Base-by-base conservation (phyloP, 2,329 filamentous ascomycete genomes). In the Sarocladium oryzae region DNA sequence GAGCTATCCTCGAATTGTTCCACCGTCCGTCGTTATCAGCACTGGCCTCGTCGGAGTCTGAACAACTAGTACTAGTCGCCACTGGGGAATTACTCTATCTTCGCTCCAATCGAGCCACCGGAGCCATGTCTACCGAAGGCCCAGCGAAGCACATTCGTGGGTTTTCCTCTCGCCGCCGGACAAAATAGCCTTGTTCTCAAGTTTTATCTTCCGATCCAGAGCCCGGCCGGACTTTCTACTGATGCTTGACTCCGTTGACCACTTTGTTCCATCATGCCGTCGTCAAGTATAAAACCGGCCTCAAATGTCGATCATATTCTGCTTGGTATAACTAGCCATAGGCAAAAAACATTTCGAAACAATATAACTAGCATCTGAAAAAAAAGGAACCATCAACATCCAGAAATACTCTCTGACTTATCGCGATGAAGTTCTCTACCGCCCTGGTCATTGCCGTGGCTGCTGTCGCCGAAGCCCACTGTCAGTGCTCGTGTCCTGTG, bases 381-480 rank as follows among this genome's bases (percentile, higher is more conserved):
- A n/a, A n/a, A n/a, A n/a, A n/a, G n/a, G n/a, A n/a, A n/a, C n/a
- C n/a, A n/a, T n/a, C n/a, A n/a, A n/a, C n/a, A n/a, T n/a, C n/a
- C n/a, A n/a, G n/a, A n/a, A n/a, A n/a, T n/a, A n/a, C n/a, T n/a
- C n/a, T n/a, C n/a, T n/a, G n/a, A n/a, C n/a, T n/a, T 20, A 5
- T 9, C 46, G 37, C 3, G 3, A 49, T 49, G 46, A 49, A 37
- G 46, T 26, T 49, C 46, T 49, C 46, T 26, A 18, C 46, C 15
- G 32, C 18, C 15, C 46, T 49, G n/a, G 18, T 32, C 21, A 26
- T 37, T 15, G 46, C 46, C 15, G 32, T 20, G 28, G 46, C 32
- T 24, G 46, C 46, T 23, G 46, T 20, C 10, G 64, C 60, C 36
- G 60, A 67, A 53, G 70, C 67, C 8, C 70, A 72, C 54, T 72